Evolutionary conservation across 306 rosid species (phyloP), one percentile per base, ranked within the genome.

Genomic region (Vicia sativa): DNA sequence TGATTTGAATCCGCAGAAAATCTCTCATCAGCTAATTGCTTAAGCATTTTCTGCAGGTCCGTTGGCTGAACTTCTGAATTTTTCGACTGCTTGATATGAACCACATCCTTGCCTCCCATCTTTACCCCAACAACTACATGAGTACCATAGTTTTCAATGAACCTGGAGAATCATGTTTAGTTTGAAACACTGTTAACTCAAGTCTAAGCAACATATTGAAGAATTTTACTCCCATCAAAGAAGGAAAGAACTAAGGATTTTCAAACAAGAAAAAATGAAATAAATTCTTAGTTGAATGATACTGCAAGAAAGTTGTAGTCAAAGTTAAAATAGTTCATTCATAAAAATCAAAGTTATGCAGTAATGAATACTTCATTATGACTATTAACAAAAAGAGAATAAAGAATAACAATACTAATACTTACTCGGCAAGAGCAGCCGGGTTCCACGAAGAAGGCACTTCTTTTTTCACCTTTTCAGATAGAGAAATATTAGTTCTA

Each of bases 21-120:
- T 63, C 87, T 79, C 77, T 88, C 83, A 23, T 90, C 90, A 0
- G 96, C 97, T 76, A 83, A 75, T 65, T 86, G 81, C 83, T 90
- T 90, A 15, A 93, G 80, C 77, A 78, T 35, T 59, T 82, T 86
- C 85, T 87, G 97, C 71, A 93, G 78, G 42, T 93, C 97, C 21
- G 76, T 38, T 0, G 84, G 82, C 34, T 68, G 79, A 72, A 83
- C 64, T 53, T 75, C 82, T 61, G 98, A 93, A 16, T 65, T 81
- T 48, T 73, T 85, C 26, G 78, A 74, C 79, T 93, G 97, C 85
- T 82, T 93, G 67, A 88, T 63, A 76, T 83, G 91, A 76, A 90
- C 62, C 14, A 85, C 89, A 74, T 93, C 97, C 70, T 90, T 90
- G 12, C 98, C 98, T 64, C 98, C 98, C 98, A 93, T 90, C 85